phyloP scores from a whole-genome alignment of 1,284 basidiomycete genomes.

The Vanrija sp. region DNA sequence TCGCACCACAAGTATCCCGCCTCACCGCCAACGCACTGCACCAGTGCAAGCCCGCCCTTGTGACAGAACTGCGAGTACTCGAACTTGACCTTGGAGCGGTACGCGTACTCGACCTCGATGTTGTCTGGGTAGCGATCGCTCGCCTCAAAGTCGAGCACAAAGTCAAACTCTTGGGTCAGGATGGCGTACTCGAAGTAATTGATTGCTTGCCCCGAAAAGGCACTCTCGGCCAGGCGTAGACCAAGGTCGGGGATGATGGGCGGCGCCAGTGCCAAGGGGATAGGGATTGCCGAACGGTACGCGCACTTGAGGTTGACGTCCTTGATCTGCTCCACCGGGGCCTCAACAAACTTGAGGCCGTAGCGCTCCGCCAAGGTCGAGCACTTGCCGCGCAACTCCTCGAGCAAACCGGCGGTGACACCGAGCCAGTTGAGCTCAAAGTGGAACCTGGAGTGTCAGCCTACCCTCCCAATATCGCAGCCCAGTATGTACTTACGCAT shows the following conservation, averaged over 20 bases:
- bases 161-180: slow-evolving; percentile 65
- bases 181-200: slow-evolving; percentile 79
- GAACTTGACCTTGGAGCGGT: slow-evolving; percentile 64
- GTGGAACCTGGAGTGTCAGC: slow-evolving; percentile 59
- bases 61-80: slow-evolving; percentile 85
- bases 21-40: slow-evolving; percentile 73
- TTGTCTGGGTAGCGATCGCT: slow-evolving; percentile 67
- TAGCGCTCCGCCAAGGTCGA: slow-evolving; percentile 80
- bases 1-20: slow-evolving; percentile 81
- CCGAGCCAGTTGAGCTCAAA: slow-evolving; percentile 98
- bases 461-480: neutral
- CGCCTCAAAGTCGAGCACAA: slow-evolving; percentile 83
- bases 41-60: slow-evolving; percentile 76
- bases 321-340: slow-evolving; percentile 77
- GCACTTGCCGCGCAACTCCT: slow-evolving; percentile 83
- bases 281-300: slow-evolving; percentile 81
- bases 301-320: slow-evolving; percentile 76
- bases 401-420: slow-evolving; percentile 90
- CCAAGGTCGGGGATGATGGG: slow-evolving; percentile 68
- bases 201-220: slow-evolving; percentile 53
- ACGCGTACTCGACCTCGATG: slow-evolving; percentile 83
- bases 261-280: slow-evolving; percentile 67
- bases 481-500: slow-evolving; percentile 53
- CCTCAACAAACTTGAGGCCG: slow-evolving; percentile 87
- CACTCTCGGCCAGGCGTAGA: slow-evolving; percentile 56